Conservation (phyloP, 768 basidiomycete genomes). For the Phanerodontia chrysosporium region DNA sequence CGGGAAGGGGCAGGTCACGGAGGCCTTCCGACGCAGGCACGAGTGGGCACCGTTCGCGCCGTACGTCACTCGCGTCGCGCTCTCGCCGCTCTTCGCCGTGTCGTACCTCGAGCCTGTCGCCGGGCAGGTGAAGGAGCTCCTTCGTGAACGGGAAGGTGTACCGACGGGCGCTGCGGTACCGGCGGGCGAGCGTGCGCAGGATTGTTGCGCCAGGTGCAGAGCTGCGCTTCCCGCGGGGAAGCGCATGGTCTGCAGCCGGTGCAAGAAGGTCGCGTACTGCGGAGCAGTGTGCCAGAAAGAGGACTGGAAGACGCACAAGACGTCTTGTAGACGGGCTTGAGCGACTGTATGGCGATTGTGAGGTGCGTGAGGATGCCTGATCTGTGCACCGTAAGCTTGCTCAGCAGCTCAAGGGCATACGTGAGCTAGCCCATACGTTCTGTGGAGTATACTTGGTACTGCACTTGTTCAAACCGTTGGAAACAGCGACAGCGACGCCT, state of each 20-base stretch:
- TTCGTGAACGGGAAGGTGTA: too few relatives aligned
- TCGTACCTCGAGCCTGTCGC: slow-evolving; percentile 41
- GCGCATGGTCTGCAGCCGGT: slow-evolving; percentile 5
- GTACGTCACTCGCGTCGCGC: slow-evolving; percentile 44
- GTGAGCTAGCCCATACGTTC: too few relatives aligned
- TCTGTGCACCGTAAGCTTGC: too few relatives aligned
- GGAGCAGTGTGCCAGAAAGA: slow-evolving; percentile 4
- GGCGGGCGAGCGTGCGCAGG: not conserved
- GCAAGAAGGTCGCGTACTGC: slow-evolving; percentile 9
- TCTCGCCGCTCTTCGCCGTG: slow-evolving; percentile 51
- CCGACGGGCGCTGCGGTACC: not conserved
- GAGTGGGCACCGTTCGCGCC: slow-evolving; percentile 39
- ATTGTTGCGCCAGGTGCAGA: not conserved
- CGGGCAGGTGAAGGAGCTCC: not conserved
- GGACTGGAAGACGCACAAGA: slow-evolving; percentile 9
- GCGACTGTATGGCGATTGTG: too few relatives aligned
- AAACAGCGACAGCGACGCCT: too few relatives aligned
- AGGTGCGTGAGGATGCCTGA: too few relatives aligned
- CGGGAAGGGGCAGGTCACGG: slow-evolving; percentile 42
- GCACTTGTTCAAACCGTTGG: too few relatives aligned
- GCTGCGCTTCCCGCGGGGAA: not conserved
- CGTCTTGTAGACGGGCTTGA: too few relatives aligned
- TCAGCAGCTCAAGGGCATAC: too few relatives aligned
- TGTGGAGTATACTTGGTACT: too few relatives aligned
- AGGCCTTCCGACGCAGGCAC: slow-evolving; percentile 27